phyloP scores from a whole-genome alignment of 176 grass and related monocot species.

The Pharus latifolius region DNA sequence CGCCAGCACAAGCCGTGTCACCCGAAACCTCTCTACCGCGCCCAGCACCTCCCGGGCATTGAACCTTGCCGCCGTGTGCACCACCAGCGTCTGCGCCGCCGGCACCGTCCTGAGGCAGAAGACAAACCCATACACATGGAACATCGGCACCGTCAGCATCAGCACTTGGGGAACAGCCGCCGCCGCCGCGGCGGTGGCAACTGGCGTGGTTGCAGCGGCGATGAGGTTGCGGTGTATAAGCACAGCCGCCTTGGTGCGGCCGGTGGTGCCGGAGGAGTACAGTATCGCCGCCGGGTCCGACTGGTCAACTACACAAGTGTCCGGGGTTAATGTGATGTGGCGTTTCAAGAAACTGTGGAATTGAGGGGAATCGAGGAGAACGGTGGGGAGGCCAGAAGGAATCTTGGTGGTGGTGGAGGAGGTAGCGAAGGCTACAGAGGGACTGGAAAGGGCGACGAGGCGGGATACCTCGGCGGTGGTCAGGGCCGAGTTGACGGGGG shows the following conservation, averaged over 20 bases:
- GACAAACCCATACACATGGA: constrained; percentile 40
- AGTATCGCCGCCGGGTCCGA: constrained; percentile 35
- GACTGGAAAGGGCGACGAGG: constrained; percentile 43
- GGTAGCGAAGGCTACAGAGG: constrained; percentile 46
- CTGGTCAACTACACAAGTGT: neutral
- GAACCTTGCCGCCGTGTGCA: constrained; percentile 30
- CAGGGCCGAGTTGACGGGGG: constrained; percentile 38
- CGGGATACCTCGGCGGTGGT: constrained; percentile 37
- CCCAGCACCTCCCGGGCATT: constrained; percentile 2
- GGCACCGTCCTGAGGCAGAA: constrained; percentile 20
- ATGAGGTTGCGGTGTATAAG: constrained; percentile 40
- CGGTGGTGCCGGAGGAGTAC: constrained; percentile 44
- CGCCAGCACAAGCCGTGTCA: constrained; percentile 20
- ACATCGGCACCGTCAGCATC: constrained; percentile 34
- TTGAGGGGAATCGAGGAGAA: constrained; percentile 20
- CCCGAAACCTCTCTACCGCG: neutral
- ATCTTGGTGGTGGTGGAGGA: constrained; percentile 21
- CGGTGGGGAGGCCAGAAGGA: neutral
- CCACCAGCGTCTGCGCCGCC: constrained; percentile 4
- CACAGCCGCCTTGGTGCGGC: constrained; percentile 16
- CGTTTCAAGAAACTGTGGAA: constrained; percentile 12
- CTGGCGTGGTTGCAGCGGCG: neutral
- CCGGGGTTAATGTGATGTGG: neutral
- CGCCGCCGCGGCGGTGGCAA: neutral
- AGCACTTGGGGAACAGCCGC: neutral